These are phyloP conservation scores for Citrullus colocynthis DNA, from an alignment of 306 rosid species.

Conservation along the genomic window DNA sequence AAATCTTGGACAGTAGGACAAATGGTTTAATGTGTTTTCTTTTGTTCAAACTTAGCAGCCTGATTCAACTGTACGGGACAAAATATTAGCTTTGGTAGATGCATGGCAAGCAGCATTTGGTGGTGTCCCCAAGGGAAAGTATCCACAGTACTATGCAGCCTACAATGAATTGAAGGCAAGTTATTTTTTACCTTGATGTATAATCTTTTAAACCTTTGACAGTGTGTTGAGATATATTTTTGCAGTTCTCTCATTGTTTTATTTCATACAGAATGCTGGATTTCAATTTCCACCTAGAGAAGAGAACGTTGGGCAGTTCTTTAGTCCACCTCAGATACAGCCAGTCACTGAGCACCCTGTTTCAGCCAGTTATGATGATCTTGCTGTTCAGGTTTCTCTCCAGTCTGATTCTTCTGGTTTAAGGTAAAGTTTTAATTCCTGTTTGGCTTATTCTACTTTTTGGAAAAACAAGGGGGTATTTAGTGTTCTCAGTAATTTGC, in stretches of 20 bases:
- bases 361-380: conserved; percentile 33
- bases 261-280: conserved; percentile 51
- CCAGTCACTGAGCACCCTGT: conserved; percentile 35
- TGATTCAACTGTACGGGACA: conserved; percentile 75
- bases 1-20: neutral
- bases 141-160: conserved; percentile 78
- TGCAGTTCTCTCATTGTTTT: neutral
- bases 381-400: conserved; percentile 74
- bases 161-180: conserved; percentile 68
- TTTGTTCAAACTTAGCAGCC: conserved; percentile 44
- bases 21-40: neutral
- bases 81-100: conserved; percentile 69
- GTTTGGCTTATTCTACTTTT: neutral
- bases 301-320: conserved; percentile 59
- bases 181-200: neutral
- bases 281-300: conserved; percentile 81
- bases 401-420: conserved; percentile 82
- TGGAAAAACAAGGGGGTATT: neutral
- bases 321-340: conserved; percentile 86
- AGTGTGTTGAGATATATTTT: neutral
- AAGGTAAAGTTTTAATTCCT: conserved; percentile 29
- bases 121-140: conserved; percentile 59
- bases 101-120: conserved; percentile 97
- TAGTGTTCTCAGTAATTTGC: neutral
- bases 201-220: neutral